A percentile compares a stretch with the other conserved stretches of the same genome.
Evolutionary conservation across 2,329 filamentous ascomycete genomes (phyloP).

Genomic region (Fusarium bulbicola): DNA sequence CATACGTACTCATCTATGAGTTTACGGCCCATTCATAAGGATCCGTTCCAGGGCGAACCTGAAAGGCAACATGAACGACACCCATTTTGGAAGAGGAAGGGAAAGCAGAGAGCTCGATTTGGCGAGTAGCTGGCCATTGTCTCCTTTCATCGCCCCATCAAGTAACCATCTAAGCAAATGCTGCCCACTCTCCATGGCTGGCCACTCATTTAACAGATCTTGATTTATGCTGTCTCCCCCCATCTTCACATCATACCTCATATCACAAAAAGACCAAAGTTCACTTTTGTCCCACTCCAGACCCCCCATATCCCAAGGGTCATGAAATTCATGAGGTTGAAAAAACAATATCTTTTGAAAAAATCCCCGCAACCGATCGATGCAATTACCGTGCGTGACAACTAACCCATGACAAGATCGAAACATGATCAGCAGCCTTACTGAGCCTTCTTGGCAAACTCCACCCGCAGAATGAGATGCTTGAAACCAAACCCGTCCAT

Average conservation of each 20-base stretch:
- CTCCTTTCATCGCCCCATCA: too few relatives aligned
- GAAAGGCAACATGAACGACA: neutral
- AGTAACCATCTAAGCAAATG: rapidly evolving
- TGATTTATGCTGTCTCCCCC: conserved; percentile 6
- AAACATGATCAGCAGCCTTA: conserved; percentile 44
- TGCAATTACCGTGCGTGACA: conserved; percentile 42
- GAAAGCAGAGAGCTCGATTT: neutral
- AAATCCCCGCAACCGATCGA: conserved; percentile 35
- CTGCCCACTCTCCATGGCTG: neutral
- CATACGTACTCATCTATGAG: neutral
- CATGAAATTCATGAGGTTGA: conserved; percentile 44
- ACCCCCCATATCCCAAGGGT: conserved; percentile 34
- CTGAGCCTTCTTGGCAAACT: conserved; percentile 82
- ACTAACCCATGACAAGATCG: conserved; percentile 44
- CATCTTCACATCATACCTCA: conserved; percentile 15
- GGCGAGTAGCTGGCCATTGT: neutral
- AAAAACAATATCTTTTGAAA: conserved; percentile 13
- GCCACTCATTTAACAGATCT: neutral
- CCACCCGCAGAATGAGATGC: conserved; percentile 85
- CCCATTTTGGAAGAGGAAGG: neutral
- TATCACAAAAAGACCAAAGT: conserved; percentile 31
- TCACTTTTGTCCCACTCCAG: conserved; percentile 36
- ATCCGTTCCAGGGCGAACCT: neutral
- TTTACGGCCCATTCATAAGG: neutral
- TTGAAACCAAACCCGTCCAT: conserved; percentile 96